Base-by-base conservation (phyloP, 257 asterid genomes). In the Scutellaria barbata region DNA sequence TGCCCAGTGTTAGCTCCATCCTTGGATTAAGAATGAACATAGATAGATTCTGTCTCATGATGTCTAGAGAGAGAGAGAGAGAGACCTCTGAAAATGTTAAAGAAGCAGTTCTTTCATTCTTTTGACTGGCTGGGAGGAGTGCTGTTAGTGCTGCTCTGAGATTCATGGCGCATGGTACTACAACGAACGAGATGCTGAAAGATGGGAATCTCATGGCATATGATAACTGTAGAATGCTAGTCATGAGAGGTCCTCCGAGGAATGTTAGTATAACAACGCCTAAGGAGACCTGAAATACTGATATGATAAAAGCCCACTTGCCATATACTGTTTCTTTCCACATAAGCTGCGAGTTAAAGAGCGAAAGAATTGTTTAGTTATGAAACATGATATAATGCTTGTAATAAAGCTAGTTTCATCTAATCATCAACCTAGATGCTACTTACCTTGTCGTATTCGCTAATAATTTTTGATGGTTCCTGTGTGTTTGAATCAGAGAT, bases 21-120 rank as follows among this genome's bases (percentile, higher is more conserved):
- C 3, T 18, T 18, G 13, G 13, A 35, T 35, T 37, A 35, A 35
- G 46, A 57, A 57, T 30, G 18, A 59, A 35, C 9, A 20, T 35
- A 59, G 25, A 13, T 59, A n/a, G n/a, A 20, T 54, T 54, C 60
- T 20, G 5, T 52, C 25, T 2, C 11, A 20, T 37, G 13, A 12
- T 59, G 47, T 66, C 33, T 18, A 18, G 33, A 30, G 39, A 39
- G 53, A 8, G 59, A 25, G 51, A 0, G 42, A 68, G 66, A 72
- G 63, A 35, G 68, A 88, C 92, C 95, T 88, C 95, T 20, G 95
- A 88, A 72, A 88, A 84, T 78, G 92, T 88, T 82, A 88, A 83
- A 43, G 95, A 84, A 63, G 90, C 85, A 55, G 82, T 79, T 71
- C 74, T 79, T 69, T 75, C 57, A 14, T 74, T 84, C 84, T 82